Evolutionary conservation across 148 eudicot species (phyloP).

Genomic region (Rhododendron molle): DNA sequence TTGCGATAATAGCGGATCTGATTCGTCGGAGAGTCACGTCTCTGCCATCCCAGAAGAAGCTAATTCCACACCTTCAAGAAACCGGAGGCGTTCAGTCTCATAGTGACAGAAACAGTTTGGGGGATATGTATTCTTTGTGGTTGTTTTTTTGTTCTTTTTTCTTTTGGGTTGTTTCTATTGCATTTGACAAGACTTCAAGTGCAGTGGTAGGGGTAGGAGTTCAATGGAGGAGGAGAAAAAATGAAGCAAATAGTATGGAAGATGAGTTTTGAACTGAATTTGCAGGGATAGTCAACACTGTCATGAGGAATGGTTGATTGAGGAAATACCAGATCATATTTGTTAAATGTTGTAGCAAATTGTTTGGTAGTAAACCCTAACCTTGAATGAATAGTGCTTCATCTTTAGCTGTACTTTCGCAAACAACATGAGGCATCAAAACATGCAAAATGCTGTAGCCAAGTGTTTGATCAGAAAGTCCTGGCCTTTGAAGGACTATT

Average conservation of each 20-base stretch:
- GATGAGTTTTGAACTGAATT: constrained; percentile 9
- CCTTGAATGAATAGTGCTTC: not conserved
- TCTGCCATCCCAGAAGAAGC: constrained; percentile 54
- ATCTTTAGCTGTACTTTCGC: not conserved
- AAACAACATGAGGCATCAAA: not conserved
- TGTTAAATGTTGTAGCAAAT: not conserved
- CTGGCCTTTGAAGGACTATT: not conserved
- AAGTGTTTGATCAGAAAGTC: too few species aligned
- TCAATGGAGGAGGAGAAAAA: not conserved
- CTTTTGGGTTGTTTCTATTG: not conserved
- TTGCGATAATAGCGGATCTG: constrained; percentile 76
- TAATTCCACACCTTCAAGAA: constrained; percentile 51
- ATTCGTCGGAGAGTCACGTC: constrained; percentile 66
- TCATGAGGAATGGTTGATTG: not conserved
- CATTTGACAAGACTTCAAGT: not conserved
- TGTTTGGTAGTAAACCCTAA: constrained; percentile 10
- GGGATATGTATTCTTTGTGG: constrained; percentile 7
- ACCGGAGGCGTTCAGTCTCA: constrained; percentile 61
- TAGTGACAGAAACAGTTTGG: constrained; percentile 16
- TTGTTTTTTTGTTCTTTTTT: not conserved
- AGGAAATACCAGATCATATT: not conserved
- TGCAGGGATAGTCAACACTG: constrained; percentile 8
- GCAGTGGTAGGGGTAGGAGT: not conserved
- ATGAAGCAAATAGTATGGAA: constrained; percentile 3
- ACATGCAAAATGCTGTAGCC: too few species aligned